Conservation (phyloP, 805 yeast species). For the Candida schatavii region DNA sequence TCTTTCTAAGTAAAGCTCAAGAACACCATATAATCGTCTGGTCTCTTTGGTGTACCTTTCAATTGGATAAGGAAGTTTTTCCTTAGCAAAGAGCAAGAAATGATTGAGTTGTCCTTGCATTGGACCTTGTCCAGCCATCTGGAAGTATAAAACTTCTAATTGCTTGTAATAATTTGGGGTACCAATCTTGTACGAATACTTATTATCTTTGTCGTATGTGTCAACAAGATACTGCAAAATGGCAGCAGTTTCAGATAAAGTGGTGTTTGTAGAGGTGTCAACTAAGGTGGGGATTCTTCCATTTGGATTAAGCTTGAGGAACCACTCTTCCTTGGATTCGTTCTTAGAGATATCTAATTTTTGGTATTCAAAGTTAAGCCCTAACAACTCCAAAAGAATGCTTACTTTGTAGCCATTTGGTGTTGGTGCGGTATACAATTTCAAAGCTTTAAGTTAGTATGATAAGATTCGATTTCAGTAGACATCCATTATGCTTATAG, state of each 20-base stretch:
- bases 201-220: constrained; percentile 54
- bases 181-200: constrained; percentile 37
- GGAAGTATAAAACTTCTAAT: constrained; percentile 54
- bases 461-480: no score
- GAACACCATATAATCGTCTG: constrained; percentile 51
- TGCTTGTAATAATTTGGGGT: constrained; percentile 49
- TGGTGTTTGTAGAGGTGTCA: constrained; percentile 40
- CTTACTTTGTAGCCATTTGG: constrained; percentile 47
- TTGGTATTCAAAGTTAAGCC: constrained; percentile 39
- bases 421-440: constrained; percentile 27
- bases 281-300: constrained; percentile 61
- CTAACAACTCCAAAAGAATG: constrained; percentile 39
- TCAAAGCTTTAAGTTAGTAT: no score
- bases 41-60: constrained; percentile 50
- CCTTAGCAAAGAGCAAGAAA: constrained; percentile 44
- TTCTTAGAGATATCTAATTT: constrained; percentile 38
- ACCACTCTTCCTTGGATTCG: constrained; percentile 58
- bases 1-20: constrained; percentile 47
- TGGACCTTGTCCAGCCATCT: constrained; percentile 59
- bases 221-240: constrained; percentile 59
- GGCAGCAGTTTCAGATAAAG: constrained; percentile 60
- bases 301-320: constrained; percentile 54
- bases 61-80: constrained; percentile 53
- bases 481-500: no score
- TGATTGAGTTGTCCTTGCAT: constrained; percentile 61